Evolutionary conservation across 1,284 basidiomycete genomes (phyloP).

Genomic region (Athelia sp.): DNA sequence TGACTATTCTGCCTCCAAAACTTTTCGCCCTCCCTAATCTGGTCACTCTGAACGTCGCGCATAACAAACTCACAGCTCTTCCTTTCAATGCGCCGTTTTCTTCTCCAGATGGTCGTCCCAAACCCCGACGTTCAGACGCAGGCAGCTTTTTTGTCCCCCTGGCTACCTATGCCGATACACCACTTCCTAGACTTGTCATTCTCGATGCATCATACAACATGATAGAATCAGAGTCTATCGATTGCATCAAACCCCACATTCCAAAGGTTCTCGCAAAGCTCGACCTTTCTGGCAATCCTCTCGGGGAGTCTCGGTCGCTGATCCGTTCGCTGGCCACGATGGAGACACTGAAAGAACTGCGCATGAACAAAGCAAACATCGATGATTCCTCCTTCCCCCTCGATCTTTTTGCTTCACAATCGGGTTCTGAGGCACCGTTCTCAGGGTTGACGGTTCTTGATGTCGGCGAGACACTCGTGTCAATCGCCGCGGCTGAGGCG

Average conservation of each 20-base stretch:
- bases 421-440: constrained; percentile 32
- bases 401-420: constrained; percentile 28
- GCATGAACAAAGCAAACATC: constrained; percentile 50
- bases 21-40: constrained; percentile 67
- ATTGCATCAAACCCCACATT: constrained; percentile 38
- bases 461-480: constrained; percentile 58
- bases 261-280: constrained; percentile 43
- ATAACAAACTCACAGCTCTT: constrained; percentile 57
- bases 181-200: constrained; percentile 55
- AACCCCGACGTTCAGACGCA: constrained; percentile 27
- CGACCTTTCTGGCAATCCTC: constrained; percentile 50
- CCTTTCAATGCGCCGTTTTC: constrained; percentile 59
- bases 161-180: constrained; percentile 52
- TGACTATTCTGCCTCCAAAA: constrained; percentile 55
- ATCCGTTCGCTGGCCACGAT: constrained; percentile 44
- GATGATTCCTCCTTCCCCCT: constrained; percentile 53
- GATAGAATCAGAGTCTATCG: constrained; percentile 48
- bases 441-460: constrained; percentile 52
- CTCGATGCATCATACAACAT: constrained; percentile 65
- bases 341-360: constrained; percentile 51
- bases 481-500: constrained; percentile 34
- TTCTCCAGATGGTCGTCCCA: constrained; percentile 17
- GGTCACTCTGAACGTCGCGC: constrained; percentile 60
- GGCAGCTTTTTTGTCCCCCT: constrained; percentile 58
- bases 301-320: constrained; percentile 37